Evolutionary conservation across 2,329 filamentous ascomycete genomes (phyloP).

Genomic region (Helotiales sp.): DNA sequence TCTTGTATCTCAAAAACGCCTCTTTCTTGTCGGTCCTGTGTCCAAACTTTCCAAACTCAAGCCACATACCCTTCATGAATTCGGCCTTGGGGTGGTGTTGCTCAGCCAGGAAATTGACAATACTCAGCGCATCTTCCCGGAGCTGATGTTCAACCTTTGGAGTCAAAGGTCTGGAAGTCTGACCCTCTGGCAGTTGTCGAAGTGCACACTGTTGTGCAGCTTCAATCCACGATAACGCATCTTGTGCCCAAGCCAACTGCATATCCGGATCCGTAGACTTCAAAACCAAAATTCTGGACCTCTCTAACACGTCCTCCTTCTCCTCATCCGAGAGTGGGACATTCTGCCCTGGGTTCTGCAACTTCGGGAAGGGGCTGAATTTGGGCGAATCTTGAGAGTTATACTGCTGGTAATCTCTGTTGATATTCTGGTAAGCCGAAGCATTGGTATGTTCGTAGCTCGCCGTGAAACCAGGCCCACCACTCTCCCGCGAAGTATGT

Average conservation of each 20-base stretch:
- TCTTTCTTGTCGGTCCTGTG: conserved; percentile 91
- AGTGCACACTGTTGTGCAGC: conserved; percentile 75
- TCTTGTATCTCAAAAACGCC: conserved; percentile 84
- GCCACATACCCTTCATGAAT: conserved; percentile 95
- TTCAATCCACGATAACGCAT: conserved; percentile 88
- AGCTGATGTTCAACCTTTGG: conserved; percentile 89
- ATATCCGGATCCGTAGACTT: conserved; percentile 94
- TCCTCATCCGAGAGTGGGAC: conserved; percentile 94
- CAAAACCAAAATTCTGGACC: conserved; percentile 80
- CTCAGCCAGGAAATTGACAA: conserved; percentile 86
- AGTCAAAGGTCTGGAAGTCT: conserved; percentile 69
- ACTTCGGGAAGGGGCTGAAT: conserved; percentile 90
- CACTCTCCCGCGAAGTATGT: conserved; percentile 20
- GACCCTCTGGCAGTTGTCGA: conserved; percentile 46
- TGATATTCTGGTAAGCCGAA: conserved; percentile 43
- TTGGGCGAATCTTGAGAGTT: conserved; percentile 59
- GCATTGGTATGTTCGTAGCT: conserved; percentile 44
- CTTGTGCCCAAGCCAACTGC: conserved; percentile 96
- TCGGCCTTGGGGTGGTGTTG: conserved; percentile 93
- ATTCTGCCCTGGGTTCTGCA: conserved; percentile 78
- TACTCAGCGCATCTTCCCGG: conserved; percentile 85
- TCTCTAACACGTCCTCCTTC: conserved; percentile 87
- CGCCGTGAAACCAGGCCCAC: conserved; percentile 37
- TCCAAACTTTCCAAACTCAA: conserved; percentile 97
- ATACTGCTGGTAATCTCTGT: conserved; percentile 25